These are phyloP conservation scores for Ogataea chonburiensis DNA, from an alignment of 805 yeast genomes.

Conservation along the genomic window DNA sequence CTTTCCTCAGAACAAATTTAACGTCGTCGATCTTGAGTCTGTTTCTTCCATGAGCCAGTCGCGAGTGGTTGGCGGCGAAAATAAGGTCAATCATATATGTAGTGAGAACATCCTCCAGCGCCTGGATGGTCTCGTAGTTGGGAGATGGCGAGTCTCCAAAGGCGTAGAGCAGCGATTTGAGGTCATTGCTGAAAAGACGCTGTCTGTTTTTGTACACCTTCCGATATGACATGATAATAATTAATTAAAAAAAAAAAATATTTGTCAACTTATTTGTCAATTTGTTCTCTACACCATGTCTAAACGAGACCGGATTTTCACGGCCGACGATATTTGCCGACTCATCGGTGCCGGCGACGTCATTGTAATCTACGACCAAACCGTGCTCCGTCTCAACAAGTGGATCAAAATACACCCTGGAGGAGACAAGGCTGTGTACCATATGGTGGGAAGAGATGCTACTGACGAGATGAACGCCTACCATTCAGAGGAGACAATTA, in stretches of 20 bases:
- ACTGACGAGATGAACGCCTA: conserved; percentile 89
- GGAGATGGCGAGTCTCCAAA: conserved; percentile 75
- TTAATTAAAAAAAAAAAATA: conserved; percentile 1
- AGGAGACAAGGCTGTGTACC: conserved; percentile 80
- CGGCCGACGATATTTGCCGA: conserved; percentile 39
- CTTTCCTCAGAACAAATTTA: conserved; percentile 65
- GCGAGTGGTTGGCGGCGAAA: conserved; percentile 50
- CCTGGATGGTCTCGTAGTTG: conserved; percentile 59
- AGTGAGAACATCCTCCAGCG: conserved; percentile 65
- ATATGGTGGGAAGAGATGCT: conserved; percentile 87
- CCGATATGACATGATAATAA: conserved; percentile 13
- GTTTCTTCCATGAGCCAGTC: conserved; percentile 47
- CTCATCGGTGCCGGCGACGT: conserved; percentile 66
- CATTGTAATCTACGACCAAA: conserved; percentile 61
- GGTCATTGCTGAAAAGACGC: conserved; percentile 39
- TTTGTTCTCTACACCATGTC: not conserved
- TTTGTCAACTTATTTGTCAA: not conserved
- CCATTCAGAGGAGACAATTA: conserved; percentile 60
- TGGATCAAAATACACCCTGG: conserved; percentile 86
- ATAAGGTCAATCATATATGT: conserved; percentile 59
- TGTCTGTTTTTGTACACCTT: conserved; percentile 20
- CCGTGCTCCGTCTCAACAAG: conserved; percentile 60
- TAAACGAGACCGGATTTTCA: conserved; percentile 2
- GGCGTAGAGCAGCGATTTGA: conserved; percentile 62
- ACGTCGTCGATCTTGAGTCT: conserved; percentile 73